Percentiles rank a stretch among this genome's conserved stretches.
Conservation (phyloP, 495 filamentous ascomycete genomes). For the Sporormia fimetaria region DNA sequence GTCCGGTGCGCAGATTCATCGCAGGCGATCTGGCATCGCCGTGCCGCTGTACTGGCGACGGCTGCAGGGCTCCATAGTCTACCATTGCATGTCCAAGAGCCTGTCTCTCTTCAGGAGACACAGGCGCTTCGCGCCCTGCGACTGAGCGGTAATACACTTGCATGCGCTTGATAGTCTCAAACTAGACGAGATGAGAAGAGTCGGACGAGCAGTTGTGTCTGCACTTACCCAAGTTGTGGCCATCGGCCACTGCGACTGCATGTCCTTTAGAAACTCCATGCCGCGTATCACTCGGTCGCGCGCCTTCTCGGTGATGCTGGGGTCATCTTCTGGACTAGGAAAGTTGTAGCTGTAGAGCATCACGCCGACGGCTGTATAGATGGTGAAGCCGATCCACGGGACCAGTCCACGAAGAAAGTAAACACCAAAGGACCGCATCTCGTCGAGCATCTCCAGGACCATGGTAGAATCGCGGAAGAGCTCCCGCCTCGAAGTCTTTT, state of each 20-base stretch:
- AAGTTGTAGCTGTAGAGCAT: conserved; percentile 28
- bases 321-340: conserved; percentile 21
- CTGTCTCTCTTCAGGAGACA: conserved; percentile 25
- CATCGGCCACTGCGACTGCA: conserved; percentile 29
- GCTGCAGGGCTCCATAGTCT: conserved; percentile 27
- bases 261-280: conserved; percentile 26
- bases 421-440: conserved; percentile 29
- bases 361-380: conserved; percentile 27
- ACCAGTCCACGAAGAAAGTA: conserved; percentile 28
- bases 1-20: conserved; percentile 5
- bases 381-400: conserved; percentile 30
- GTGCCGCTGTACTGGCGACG: conserved; percentile 21
- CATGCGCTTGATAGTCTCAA: conserved; percentile 30
- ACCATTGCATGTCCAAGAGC: conserved; percentile 24
- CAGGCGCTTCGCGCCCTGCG: conserved; percentile 16
- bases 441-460: conserved; percentile 30
- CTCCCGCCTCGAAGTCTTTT: conserved; percentile 18
- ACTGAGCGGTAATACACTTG: conserved; percentile 24
- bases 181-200: conserved; percentile 6
- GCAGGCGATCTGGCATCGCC: conserved; percentile 4
- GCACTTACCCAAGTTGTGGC: conserved; percentile 25
- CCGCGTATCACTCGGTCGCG: conserved; percentile 23
- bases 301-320: conserved; percentile 14
- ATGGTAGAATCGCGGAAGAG: conserved; percentile 21
- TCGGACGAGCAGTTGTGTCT: not conserved